Conservation (phyloP, 2,329 filamentous ascomycete genomes). For the Fonsecaea pugnacius region DNA sequence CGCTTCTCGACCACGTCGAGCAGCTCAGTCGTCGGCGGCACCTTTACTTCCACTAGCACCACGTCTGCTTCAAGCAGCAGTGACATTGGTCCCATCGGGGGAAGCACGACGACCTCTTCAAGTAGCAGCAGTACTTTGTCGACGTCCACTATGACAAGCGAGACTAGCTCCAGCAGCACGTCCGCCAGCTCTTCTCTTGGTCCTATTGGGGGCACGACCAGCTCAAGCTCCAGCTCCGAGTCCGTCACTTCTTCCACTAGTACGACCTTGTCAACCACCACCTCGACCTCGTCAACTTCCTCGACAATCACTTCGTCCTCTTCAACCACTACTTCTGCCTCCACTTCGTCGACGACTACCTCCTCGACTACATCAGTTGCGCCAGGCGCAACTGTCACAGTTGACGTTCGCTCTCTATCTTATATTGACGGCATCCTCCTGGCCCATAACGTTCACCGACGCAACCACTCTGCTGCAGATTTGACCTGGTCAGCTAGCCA, state of each 20-base stretch:
- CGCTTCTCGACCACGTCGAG: not conserved
- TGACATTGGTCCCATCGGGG: slow-evolving; percentile 18
- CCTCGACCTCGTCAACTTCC: slow-evolving; percentile 8
- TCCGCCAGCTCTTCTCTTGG: not conserved
- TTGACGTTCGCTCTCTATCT: slow-evolving; percentile 40
- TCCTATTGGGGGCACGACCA: not conserved
- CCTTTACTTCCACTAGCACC: not conserved
- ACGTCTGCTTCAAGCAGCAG: not conserved
- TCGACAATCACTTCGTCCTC: slow-evolving; percentile 1
- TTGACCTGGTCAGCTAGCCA: slow-evolving; percentile 69
- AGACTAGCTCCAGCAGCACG: slow-evolving; percentile 1
- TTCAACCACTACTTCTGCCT: slow-evolving; percentile 6
- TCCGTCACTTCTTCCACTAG: not conserved
- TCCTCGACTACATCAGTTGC: slow-evolving; percentile 41
- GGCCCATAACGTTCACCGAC: slow-evolving; percentile 84
- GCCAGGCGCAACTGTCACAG: slow-evolving; percentile 39
- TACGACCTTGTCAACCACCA: slow-evolving; percentile 34
- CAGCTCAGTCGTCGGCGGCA: not conserved
- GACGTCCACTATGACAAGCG: not conserved
- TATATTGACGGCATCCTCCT: slow-evolving; percentile 52
- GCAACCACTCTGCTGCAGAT: slow-evolving; percentile 72
- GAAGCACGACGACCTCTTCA: slow-evolving; percentile 13
- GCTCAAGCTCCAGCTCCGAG: not conserved
- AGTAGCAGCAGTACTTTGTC: not conserved
- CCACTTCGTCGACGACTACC: not conserved